These are phyloP conservation scores for Epithele typhae DNA, from an alignment of 768 basidiomycete genomes.

Conservation along the genomic window DNA sequence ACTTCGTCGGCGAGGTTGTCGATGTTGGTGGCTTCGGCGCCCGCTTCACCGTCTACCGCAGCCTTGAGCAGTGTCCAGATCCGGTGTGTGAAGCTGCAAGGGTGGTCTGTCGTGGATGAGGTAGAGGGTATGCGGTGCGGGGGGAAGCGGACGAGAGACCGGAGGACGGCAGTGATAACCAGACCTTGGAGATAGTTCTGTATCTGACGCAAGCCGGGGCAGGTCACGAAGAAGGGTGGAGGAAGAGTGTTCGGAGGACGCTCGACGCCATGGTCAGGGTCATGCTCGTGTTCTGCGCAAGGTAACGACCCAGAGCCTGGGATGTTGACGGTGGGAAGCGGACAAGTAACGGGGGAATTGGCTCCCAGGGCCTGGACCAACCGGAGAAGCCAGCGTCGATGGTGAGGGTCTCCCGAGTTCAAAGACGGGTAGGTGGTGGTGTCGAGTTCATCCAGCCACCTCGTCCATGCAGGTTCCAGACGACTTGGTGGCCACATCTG, in stretches of 20 bases:
- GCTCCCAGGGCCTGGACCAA: constrained; percentile 22
- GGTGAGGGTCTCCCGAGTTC: constrained; percentile 3
- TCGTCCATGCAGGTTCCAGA: constrained; percentile 24
- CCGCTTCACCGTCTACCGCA: constrained; percentile 43
- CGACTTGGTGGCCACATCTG: constrained; percentile 41
- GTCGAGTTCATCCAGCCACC: constrained; percentile 20
- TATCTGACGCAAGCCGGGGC: constrained; percentile 47
- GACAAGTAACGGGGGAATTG: constrained; percentile 21
- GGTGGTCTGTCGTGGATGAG: constrained; percentile 7
- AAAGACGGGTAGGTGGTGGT: constrained; percentile 1
- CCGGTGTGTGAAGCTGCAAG: constrained; percentile 45
- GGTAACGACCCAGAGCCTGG: not conserved
- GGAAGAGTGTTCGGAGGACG: constrained; percentile 55
- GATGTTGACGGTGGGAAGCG: constrained; percentile 16
- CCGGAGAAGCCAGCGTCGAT: constrained; percentile 18
- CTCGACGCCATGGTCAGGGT: not conserved
- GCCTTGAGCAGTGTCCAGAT: constrained; percentile 61
- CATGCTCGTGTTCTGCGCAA: not conserved
- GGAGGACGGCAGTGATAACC: constrained; percentile 57
- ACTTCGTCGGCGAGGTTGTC: constrained; percentile 74
- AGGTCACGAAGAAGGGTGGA: constrained; percentile 60
- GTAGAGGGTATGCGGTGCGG: constrained; percentile 14
- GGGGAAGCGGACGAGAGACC: constrained; percentile 49
- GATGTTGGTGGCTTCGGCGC: constrained; percentile 45
- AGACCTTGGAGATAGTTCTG: constrained; percentile 74